Evolutionary conservation across 495 filamentous ascomycete genomes (phyloP).

Genomic region (Mytilinidion resinicola): DNA sequence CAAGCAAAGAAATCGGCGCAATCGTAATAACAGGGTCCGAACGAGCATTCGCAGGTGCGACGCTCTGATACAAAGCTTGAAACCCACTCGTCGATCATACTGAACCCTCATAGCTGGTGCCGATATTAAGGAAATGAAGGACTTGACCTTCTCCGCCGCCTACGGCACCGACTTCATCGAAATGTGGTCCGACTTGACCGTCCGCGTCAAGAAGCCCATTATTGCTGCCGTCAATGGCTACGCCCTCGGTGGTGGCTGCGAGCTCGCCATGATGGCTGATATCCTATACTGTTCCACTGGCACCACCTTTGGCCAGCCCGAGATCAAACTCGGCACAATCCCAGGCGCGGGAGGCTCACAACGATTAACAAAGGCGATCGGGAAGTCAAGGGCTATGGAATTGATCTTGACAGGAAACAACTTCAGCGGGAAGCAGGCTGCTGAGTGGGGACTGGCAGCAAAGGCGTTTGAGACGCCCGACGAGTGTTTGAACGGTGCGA

Average conservation of each 20-base stretch:
- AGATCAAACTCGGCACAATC: conserved; percentile 89
- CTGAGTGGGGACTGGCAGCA: conserved; percentile 83
- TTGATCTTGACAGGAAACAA: conserved; percentile 79
- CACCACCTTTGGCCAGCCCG: conserved; percentile 91
- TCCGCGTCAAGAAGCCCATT: conserved; percentile 78
- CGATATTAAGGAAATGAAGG: conserved; percentile 98
- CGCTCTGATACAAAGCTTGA: conserved; percentile 1
- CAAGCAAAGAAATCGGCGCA: conserved; percentile 60
- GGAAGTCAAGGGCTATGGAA: conserved; percentile 91
- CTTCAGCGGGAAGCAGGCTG: conserved; percentile 76
- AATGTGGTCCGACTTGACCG: conserved; percentile 78
- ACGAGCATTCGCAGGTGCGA: conserved; percentile 65
- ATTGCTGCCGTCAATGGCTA: conserved; percentile 92
- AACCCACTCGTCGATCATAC: conserved; percentile 13
- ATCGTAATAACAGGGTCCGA: conserved; percentile 83
- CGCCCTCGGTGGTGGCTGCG: conserved; percentile 90
- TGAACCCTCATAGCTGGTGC: conserved; percentile 57
- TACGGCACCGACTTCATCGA: conserved; percentile 89
- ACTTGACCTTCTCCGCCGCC: conserved; percentile 76
- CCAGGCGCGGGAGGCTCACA: conserved; percentile 90
- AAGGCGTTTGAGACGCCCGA: conserved; percentile 74
- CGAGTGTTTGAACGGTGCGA: conserved; percentile 66
- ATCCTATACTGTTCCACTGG: conserved; percentile 78
- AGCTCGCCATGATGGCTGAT: conserved; percentile 96
- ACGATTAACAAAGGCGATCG: conserved; percentile 78